These are phyloP conservation scores for Penicillium argentinense DNA, from an alignment of 495 filamentous ascomycete genomes.

Conservation along the genomic window DNA sequence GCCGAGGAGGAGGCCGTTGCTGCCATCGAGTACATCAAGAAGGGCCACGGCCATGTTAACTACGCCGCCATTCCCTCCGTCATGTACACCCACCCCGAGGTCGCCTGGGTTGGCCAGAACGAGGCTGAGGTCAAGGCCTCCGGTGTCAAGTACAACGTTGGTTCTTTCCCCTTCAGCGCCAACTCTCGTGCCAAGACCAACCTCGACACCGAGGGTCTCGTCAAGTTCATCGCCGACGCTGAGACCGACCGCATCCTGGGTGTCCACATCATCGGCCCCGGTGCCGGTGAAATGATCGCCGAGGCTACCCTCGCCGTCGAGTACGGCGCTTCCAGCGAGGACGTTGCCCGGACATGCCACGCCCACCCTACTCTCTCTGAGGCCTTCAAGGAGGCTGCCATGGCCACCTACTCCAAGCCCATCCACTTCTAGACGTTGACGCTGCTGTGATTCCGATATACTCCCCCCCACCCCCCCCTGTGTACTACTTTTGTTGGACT, in stretches of 20 bases:
- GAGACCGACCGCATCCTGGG: conserved; percentile 95
- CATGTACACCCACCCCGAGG: conserved; percentile 99
- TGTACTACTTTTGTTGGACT: conserved; percentile 36
- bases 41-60: conserved; percentile 97
- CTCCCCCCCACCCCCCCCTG: conserved; percentile 26
- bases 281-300: conserved; percentile 98
- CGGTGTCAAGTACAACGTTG: conserved; percentile 85
- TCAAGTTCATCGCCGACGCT: conserved; percentile 96
- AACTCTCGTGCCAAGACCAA: conserved; percentile 99
- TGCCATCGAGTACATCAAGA: conserved; percentile 93
- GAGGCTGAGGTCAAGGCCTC: conserved; percentile 93
- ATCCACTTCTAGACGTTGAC: conserved; percentile 78
- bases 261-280: conserved; percentile 93
- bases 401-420: conserved; percentile 94
- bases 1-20: conserved; percentile 97
- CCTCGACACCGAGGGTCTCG: conserved; percentile 91
- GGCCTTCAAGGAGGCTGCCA: conserved; percentile 99
- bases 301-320: conserved; percentile 94
- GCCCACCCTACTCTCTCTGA: conserved; percentile 95
- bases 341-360: conserved; percentile 93
- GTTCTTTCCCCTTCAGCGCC: conserved; percentile 94
- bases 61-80: conserved; percentile 96
- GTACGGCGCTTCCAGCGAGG: conserved; percentile 93
- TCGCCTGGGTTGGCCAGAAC: conserved; percentile 97
- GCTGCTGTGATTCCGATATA: conserved; percentile 24